Conservation (phyloP, 1,284 basidiomycete species). For the Paramarasmius palmivorus region DNA sequence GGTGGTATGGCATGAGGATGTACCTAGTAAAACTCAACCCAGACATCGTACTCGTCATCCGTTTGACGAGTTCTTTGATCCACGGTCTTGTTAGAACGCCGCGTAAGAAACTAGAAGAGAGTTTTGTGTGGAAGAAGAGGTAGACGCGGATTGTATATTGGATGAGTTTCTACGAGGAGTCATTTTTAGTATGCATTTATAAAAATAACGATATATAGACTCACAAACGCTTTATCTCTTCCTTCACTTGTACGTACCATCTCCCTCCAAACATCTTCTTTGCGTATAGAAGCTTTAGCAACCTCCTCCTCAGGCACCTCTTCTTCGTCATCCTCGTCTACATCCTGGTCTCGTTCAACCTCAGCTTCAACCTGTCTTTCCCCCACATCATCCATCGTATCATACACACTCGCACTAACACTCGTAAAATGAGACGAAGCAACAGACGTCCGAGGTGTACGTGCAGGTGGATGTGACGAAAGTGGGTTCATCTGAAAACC, state of each 20-base stretch:
- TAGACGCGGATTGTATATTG: slow-evolving; percentile 79
- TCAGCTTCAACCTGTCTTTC: slow-evolving; percentile 33
- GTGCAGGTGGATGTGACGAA: slow-evolving; percentile 73
- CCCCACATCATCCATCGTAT: slow-evolving; percentile 40
- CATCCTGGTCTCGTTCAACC: too few species aligned
- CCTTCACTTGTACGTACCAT: slow-evolving; percentile 73
- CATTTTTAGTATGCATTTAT: slow-evolving; percentile 4
- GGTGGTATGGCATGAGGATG: slow-evolving; percentile 13
- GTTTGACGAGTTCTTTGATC: slow-evolving; percentile 56
- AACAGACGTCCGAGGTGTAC: slow-evolving; percentile 64
- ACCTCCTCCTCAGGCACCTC: slow-evolving; percentile 38
- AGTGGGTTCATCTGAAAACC: slow-evolving; percentile 77
- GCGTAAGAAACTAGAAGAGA: slow-evolving; percentile 47
- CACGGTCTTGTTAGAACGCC: slow-evolving; percentile 45
- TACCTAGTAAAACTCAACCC: slow-evolving; percentile 74
- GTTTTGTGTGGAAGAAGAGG: slow-evolving; percentile 63
- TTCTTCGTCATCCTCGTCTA: slow-evolving; percentile 39
- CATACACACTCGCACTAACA: slow-evolving; percentile 38
- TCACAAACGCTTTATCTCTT: slow-evolving; percentile 79
- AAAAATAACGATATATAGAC: slow-evolving; percentile 24
- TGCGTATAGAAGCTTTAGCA: slow-evolving; percentile 43
- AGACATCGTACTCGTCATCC: slow-evolving; percentile 59
- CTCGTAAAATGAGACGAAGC: slow-evolving; percentile 34
- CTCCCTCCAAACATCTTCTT: slow-evolving; percentile 75
- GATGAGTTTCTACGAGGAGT: slow-evolving; percentile 65